phyloP scores from a whole-genome alignment of 345 rosid genomes.

The Excoecaria cochinchinensis region DNA sequence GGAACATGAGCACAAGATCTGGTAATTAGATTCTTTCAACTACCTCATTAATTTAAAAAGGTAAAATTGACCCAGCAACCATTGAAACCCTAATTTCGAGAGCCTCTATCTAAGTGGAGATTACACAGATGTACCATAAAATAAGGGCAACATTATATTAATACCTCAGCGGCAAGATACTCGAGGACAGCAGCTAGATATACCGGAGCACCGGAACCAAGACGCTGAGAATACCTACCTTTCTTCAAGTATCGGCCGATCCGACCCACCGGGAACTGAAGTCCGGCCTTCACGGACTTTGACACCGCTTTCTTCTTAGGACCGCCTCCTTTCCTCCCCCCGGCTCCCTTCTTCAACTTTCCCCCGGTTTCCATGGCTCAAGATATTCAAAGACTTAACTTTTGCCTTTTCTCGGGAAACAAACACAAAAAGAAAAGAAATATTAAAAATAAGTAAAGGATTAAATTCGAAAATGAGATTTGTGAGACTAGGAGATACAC shows the following conservation, averaged over 20 bases:
- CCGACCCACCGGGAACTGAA: conserved; percentile 43
- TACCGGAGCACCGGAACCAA: conserved; percentile 42
- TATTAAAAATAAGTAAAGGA: background rate
- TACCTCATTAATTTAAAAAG: too few species aligned
- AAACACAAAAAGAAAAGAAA: background rate
- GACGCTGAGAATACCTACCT: conserved; percentile 40
- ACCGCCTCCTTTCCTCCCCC: conserved; percentile 41
- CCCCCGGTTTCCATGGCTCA: conserved; percentile 26
- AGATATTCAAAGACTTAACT: background rate
- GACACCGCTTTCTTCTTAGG: conserved; percentile 44
- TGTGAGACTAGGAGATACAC: background rate
- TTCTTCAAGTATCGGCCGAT: conserved; percentile 43
- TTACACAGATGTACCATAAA: background rate
- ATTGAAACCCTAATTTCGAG: background rate
- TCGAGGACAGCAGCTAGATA: conserved; percentile 46
- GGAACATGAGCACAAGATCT: background rate
- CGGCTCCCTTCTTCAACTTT: conserved; percentile 43
- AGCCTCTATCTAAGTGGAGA: background rate
- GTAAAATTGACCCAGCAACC: background rate
- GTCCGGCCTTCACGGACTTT: conserved; percentile 39
- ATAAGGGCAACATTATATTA: background rate
- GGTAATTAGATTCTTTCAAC: background rate
- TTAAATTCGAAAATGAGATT: background rate
- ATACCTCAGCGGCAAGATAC: conserved; percentile 45
- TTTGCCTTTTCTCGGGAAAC: background rate